Conservation (phyloP, 805 yeast species). For the Cyberlindnera galapagoensis region DNA sequence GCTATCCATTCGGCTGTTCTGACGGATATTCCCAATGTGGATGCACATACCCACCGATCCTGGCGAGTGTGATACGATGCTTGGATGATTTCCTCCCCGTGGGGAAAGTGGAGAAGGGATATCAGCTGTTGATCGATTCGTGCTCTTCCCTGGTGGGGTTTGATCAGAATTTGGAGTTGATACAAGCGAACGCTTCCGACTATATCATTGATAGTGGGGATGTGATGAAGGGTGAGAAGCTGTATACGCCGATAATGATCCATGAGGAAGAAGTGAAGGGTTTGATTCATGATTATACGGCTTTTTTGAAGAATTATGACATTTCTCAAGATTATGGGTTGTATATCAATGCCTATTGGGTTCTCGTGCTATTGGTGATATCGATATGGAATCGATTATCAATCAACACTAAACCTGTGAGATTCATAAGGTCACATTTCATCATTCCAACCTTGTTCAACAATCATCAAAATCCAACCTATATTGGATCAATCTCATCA, state of each 20-base stretch:
- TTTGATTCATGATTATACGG: conserved; percentile 18
- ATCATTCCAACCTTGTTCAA: no score
- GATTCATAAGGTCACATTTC: no score
- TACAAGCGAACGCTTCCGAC: no score
- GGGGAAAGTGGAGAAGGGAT: no score
- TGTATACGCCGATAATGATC: conserved; percentile 15
- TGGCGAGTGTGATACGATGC: conserved; percentile 17
- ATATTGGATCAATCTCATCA: conserved; percentile 9
- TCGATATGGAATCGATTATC: conserved; percentile 17
- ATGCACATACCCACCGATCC: conserved; percentile 16
- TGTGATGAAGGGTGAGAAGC: no score
- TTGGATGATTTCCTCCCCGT: conserved; percentile 17
- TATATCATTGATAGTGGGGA: background rate
- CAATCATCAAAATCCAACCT: conserved; percentile 21
- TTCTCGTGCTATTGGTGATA: conserved; percentile 12
- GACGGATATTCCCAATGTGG: conserved; percentile 12
- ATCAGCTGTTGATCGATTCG: no score
- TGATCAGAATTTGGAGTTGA: no score
- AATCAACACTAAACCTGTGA: no score
- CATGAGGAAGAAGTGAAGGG: conserved; percentile 4
- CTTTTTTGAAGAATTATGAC: conserved; percentile 23
- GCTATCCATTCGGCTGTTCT: conserved; percentile 16
- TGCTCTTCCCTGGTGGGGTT: no score
- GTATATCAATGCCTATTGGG: conserved; percentile 18
- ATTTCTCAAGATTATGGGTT: conserved; percentile 18